Conservation (phyloP, 805 yeast species). For the Nakazawaea peltata region DNA sequence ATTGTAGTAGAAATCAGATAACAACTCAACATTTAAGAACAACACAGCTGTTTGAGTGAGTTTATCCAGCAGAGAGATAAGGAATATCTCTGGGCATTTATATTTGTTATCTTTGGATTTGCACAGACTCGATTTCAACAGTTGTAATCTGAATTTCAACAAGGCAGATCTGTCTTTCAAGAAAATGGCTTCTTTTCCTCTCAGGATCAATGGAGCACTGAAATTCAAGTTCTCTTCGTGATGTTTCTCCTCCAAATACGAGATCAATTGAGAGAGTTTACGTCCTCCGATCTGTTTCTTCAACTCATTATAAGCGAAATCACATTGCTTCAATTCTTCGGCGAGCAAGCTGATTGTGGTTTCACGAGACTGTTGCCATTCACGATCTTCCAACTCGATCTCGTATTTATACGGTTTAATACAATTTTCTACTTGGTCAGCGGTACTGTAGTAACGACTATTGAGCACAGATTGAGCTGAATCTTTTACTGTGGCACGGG, state of each 20-base stretch:
- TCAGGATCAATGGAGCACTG: slow-evolving; percentile 61
- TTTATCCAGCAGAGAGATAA: slow-evolving; percentile 89
- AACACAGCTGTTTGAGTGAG: slow-evolving; percentile 88
- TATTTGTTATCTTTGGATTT: slow-evolving; percentile 71
- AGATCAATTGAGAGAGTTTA: slow-evolving; percentile 75
- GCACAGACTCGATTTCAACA: slow-evolving; percentile 71
- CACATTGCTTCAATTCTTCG: slow-evolving; percentile 84
- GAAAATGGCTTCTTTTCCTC: slow-evolving; percentile 82
- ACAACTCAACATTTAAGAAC: slow-evolving; percentile 85
- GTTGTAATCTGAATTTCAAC: slow-evolving; percentile 65
- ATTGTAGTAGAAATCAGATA: slow-evolving; percentile 92
- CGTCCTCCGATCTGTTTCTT: slow-evolving; percentile 74
- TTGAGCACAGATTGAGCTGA: slow-evolving; percentile 78
- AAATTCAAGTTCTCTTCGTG: slow-evolving; percentile 78
- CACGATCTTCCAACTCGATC: slow-evolving; percentile 92
- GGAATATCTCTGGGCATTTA: slow-evolving; percentile 89
- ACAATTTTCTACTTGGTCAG: slow-evolving; percentile 98
- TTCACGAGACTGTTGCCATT: slow-evolving; percentile 79
- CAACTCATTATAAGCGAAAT: slow-evolving; percentile 47
- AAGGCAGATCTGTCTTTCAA: slow-evolving; percentile 65
- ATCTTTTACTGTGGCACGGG: slow-evolving; percentile 70
- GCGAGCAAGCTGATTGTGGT: slow-evolving; percentile 65
- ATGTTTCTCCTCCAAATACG: slow-evolving; percentile 43
- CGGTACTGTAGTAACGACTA: slow-evolving; percentile 78
- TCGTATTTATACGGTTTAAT: slow-evolving; percentile 97